phyloP scores from a whole-genome alignment of 2,329 filamentous ascomycete species.

The Tricladium varicosporioides region DNA sequence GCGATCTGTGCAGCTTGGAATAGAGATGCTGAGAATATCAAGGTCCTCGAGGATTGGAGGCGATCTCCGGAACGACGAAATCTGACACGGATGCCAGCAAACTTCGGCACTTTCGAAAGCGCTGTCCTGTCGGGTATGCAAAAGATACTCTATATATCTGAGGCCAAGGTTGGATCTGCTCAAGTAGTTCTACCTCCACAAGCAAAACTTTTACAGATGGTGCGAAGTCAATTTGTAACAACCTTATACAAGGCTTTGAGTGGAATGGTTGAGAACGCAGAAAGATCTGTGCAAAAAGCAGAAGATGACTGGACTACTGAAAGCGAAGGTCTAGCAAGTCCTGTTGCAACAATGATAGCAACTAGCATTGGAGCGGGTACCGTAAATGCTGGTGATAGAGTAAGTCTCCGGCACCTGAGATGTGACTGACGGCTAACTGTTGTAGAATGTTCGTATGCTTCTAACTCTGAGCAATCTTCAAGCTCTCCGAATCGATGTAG shows the following conservation, averaged over 20 bases:
- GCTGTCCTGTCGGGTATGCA: conserved; percentile 83
- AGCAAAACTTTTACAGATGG: conserved; percentile 84
- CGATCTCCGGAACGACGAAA: conserved; percentile 78
- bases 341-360: conserved; percentile 32
- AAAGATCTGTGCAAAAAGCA: conserved; percentile 65
- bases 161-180: conserved; percentile 68
- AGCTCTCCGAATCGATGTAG: conserved; percentile 74
- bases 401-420: conserved; percentile 34
- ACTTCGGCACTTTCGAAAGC: conserved; percentile 83
- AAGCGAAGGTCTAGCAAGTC: conserved; percentile 32
- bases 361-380: conserved; percentile 45
- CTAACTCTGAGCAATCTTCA: conserved; percentile 92
- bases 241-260: conserved; percentile 92
- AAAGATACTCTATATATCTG: conserved; percentile 90
- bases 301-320: conserved; percentile 36
- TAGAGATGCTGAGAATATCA: conserved; percentile 88
- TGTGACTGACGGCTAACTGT: conserved; percentile 28
- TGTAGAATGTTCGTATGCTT: conserved; percentile 85
- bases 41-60: conserved; percentile 91
- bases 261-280: conserved; percentile 96
- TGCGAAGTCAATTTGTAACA: conserved; percentile 87
- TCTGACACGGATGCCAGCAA: conserved; percentile 84
- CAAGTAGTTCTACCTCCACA: conserved; percentile 84
- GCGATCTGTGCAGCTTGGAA: conserved; percentile 92
- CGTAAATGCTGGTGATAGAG: conserved; percentile 51